Base-by-base conservation (phyloP, 495 filamentous ascomycete species). In the Xylaria acuta region DNA sequence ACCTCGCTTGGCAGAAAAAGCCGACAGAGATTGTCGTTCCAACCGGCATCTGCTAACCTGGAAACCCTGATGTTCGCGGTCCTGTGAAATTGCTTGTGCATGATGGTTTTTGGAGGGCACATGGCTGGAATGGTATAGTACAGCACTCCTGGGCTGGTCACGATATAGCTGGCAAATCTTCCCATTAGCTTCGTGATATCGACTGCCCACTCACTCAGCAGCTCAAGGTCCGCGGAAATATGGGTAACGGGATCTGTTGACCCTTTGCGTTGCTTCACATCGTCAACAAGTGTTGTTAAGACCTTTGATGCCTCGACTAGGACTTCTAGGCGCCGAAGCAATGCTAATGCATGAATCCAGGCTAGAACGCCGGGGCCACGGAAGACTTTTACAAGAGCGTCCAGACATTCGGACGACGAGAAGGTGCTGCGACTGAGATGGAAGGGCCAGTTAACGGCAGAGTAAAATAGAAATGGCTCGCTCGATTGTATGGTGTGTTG, bases 181-280 rank as follows among this genome's bases (percentile, higher is more conserved):
- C 79, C 81, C 20, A 78, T 67, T 3, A 85, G 38, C 53, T 84
- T 83, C 8, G 80, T 72, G 0, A 86, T 67, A 64, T 86, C 85
- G n/a, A 73, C 75, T 7, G 80, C 72, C 85, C 85, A 86, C 4
- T 72, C 65, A 30, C 81, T 75, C 9, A 84, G 59, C n/a, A 81
- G 45, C 3, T 75, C 76, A 8, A 75, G 65, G 1, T 79, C 77
- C 22, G 71, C 34, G 2, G 18, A 66, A 27, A 20, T 36, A 25
- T 40, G 32, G 59, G 27, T 22, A 6, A 9, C 30, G 16, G 16
- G 51, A 36, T 49, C 12, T 36, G 27, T n/a, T 49, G 11, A 49
- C 60, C 4, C 30, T 25, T 14, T 38, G 22, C 41, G 59, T 51
- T 4, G 38, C 25, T 45, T 66, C 54, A 9, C n/a, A 51, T 47